Percentiles rank a stretch among this genome's conserved stretches.
These are phyloP conservation scores for Hemisphaericaspora subhashii DNA, from an alignment of 1,139 yeast genomes.

Conservation along the genomic window DNA sequence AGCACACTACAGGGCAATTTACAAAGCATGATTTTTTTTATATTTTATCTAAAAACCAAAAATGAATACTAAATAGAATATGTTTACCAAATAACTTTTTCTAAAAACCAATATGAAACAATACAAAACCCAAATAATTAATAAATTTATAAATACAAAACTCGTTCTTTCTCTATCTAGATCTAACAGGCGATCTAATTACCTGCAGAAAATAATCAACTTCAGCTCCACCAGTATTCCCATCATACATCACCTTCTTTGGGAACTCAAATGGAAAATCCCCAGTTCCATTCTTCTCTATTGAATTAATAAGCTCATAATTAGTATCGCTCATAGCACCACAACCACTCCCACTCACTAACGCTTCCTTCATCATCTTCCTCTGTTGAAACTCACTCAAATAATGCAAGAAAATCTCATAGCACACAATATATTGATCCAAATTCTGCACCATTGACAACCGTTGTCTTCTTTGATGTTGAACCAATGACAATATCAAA, in stretches of 20 bases:
- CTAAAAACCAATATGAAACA: neutral
- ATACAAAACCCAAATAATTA: neutral
- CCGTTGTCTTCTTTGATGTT: conserved; percentile 43
- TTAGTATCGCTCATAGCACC: neutral
- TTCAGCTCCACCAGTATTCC: neutral
- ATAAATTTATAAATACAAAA: neutral
- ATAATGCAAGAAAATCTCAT: conserved; percentile 38
- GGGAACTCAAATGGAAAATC: neutral
- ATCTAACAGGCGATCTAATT: neutral
- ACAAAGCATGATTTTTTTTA: no score
- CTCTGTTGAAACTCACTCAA: conserved; percentile 12
- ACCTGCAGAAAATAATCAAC: conserved; percentile 1
- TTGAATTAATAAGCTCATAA: neutral
- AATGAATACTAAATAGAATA: neutral
- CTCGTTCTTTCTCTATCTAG: neutral
- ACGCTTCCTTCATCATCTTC: neutral
- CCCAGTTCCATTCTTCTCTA: no score
- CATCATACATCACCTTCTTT: neutral
- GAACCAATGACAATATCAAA: conserved; percentile 48
- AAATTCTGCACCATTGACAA: conserved; percentile 49
- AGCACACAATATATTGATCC: conserved; percentile 45
- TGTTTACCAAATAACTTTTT: neutral
- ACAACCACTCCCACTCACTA: neutral
- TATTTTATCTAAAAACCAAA: neutral
- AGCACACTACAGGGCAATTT: no score